Evolutionary conservation across 257 asterid species (phyloP), one percentile per base, ranked within the genome.

Genomic region (Solanum bulbocastanum): DNA sequence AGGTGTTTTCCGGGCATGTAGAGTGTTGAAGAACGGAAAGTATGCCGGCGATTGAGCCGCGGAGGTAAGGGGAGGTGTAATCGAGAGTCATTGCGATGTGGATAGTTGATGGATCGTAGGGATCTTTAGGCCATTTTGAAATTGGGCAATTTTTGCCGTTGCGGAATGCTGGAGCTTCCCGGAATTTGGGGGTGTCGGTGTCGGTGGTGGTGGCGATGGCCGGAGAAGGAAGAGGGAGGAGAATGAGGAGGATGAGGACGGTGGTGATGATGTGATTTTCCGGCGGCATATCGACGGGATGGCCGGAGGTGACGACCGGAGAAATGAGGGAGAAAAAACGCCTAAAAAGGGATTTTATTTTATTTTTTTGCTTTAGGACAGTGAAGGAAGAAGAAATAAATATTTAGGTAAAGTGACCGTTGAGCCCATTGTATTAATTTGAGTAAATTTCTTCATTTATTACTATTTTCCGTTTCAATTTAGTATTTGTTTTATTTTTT

Each of bases 31-130:
- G 95, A 32, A 96, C 98, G 87, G 99, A 96, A 86, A 96, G 94
- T 74, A 96, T 93, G 40, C 94, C 99, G 88, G 99, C 98, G 88
- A 96, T 60, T 87, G 98, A 94, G 83, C 98, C 99, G 13, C 98
- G 97, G 90, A 96, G 99, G 91, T 96, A 96, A 3, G 98, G 98
- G 56, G 99, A 89, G 44, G 99, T 90, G 92, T 93, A 93, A 88
- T 96, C 99, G 2, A 96, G 93, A 0, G 99, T 94, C 98, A 96
- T 93, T 84, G 99, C 95, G 74, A 96, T 91, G 93, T 96, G 99
- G 85, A 96, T 94, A 89, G 90, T 86, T 87, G 92, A 86, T 82
- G 89, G 69, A 85, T 89, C 88, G n/a, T 79, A 84, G 5, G 94
- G 91, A 90, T 87, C 10, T 78, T 69, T 13, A 4, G 90, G 89